phyloP scores from a whole-genome alignment of 1,284 basidiomycete genomes.

The Neotropicomus parvogracilis region DNA sequence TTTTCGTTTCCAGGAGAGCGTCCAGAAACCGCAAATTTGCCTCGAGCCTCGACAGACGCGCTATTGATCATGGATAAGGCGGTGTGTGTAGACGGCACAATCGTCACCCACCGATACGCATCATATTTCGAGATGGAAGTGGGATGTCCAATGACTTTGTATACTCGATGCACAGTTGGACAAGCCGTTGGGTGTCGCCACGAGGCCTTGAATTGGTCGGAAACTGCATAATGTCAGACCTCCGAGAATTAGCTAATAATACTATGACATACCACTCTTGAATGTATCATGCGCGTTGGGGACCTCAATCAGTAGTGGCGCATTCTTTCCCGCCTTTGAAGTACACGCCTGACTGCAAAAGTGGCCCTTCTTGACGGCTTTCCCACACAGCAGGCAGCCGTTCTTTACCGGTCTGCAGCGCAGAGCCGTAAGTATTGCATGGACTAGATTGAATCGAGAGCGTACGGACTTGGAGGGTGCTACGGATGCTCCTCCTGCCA shows the following conservation, averaged over 20 bases:
- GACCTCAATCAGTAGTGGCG: constrained; percentile 56
- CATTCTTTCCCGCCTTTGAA: constrained; percentile 48
- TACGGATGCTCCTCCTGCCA: constrained; percentile 21
- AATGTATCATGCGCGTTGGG: constrained; percentile 56
- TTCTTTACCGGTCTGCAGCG: constrained; percentile 45
- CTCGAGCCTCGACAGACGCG: constrained; percentile 50
- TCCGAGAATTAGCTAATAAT: background rate
- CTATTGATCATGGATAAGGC: constrained; percentile 28
- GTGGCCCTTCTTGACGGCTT: constrained; percentile 52
- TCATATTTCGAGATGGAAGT: constrained; percentile 50
- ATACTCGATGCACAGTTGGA: constrained; percentile 53
- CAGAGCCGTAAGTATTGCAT: constrained; percentile 52
- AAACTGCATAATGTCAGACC: constrained; percentile 38
- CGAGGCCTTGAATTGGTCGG: constrained; percentile 62
- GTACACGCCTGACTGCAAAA: constrained; percentile 56
- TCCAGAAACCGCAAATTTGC: constrained; percentile 49
- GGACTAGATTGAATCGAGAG: constrained; percentile 19
- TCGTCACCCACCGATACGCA: constrained; percentile 47
- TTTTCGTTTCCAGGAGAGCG: constrained; percentile 58
- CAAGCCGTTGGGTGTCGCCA: constrained; percentile 57
- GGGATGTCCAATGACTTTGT: constrained; percentile 53
- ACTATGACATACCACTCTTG: constrained; percentile 47
- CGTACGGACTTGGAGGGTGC: constrained; percentile 34
- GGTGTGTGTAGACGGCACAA: background rate
- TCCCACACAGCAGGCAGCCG: constrained; percentile 54